Evolutionary conservation across 148 eudicot genomes (phyloP).

Genomic region (Amaranthus hypochondriacus): DNA sequence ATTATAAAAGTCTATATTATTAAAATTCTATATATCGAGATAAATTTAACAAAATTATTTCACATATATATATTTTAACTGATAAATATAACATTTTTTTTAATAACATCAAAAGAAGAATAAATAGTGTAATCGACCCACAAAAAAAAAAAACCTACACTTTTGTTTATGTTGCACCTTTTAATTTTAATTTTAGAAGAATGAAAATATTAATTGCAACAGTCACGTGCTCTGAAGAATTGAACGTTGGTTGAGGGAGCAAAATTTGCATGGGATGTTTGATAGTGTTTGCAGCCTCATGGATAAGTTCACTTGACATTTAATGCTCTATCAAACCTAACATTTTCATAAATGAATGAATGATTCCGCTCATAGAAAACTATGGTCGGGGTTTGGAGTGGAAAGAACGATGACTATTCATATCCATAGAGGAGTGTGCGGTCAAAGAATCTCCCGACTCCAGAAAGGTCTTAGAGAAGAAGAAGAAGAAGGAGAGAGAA

Average conservation of each 20-base stretch:
- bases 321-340: not conserved
- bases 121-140: slow-evolving; percentile 11
- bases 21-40: no score
- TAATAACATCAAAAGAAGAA: not conserved
- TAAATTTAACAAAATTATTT: no score
- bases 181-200: not conserved
- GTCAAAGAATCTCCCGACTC: no score
- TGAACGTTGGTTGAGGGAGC: slow-evolving; percentile 11
- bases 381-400: no score
- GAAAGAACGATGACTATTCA: no score
- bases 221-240: slow-evolving; percentile 5
- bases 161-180: not conserved
- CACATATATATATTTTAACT: no score
- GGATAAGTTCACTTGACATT: not conserved
- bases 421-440: no score
- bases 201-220: not conserved
- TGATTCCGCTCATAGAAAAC: no score
- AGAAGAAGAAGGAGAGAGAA: no score
- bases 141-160: not conserved
- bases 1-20: no score
- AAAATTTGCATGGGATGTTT: slow-evolving; percentile 17
- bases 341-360: not conserved
- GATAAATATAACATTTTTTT: not conserved
- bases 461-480: no score
- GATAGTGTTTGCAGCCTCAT: not conserved